A percentile compares a stretch with the other conserved stretches of the same genome.
phyloP scores from a whole-genome alignment of 495 filamentous ascomycete species.

The Aspergillus campestris region DNA sequence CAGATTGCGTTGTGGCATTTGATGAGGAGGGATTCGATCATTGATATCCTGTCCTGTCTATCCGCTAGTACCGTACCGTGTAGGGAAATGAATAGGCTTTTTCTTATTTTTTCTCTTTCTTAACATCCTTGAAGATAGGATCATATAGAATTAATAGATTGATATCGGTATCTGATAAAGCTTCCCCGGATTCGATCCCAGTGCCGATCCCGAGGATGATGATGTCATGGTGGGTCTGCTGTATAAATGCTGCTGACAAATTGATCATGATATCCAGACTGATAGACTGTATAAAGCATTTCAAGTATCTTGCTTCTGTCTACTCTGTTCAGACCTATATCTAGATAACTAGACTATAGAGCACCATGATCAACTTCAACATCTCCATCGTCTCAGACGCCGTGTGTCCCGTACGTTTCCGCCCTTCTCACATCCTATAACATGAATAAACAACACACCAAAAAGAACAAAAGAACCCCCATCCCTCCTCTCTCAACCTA shows the following conservation, averaged over 20 bases:
- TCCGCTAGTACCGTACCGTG: background rate
- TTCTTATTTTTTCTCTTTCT: too few relatives aligned
- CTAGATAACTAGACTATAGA: background rate
- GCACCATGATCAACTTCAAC: slow-evolving; percentile 64
- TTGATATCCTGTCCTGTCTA: background rate
- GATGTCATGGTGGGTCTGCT: slow-evolving; percentile 5
- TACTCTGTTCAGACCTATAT: too few relatives aligned
- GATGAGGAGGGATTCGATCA: slow-evolving; percentile 6
- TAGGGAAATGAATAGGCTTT: background rate
- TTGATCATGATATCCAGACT: background rate
- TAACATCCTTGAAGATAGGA: too few relatives aligned
- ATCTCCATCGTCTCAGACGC: slow-evolving; percentile 69
- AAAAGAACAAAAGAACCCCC: slow-evolving; percentile 4
- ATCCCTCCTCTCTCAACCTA: too few relatives aligned
- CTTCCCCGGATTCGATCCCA: background rate
- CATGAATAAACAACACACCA: too few relatives aligned
- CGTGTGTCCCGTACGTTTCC: slow-evolving; percentile 58
- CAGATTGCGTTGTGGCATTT: slow-evolving; percentile 13
- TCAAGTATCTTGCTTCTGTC: too few relatives aligned
- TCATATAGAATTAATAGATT: too few relatives aligned
- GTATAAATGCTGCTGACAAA: slow-evolving; percentile 7
- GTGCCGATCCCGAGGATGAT: background rate
- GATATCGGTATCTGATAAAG: too few relatives aligned
- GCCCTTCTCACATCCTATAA: too few relatives aligned
- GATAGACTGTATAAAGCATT: too few relatives aligned